Evolutionary conservation across 1,284 basidiomycete species (phyloP), one percentile per base, ranked within the genome.

Genomic region (Neolentinus lepideus): DNA sequence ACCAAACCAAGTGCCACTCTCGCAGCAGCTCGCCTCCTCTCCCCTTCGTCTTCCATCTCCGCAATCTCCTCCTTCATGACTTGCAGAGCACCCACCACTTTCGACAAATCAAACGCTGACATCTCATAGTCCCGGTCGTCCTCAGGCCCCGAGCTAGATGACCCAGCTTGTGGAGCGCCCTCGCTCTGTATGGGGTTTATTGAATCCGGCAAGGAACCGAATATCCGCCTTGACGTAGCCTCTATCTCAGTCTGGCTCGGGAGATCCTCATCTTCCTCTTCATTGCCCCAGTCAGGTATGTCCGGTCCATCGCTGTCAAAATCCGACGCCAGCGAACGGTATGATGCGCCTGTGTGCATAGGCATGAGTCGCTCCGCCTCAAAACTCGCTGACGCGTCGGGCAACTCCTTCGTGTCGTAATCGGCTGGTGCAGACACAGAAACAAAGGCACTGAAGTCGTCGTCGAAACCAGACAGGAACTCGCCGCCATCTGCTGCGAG

Each of bases 391-490:
- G 27, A 33, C 16, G 38, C 47, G 27, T 33, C 21, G 24, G 29
- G n/a, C 19, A 43, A 16, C 53, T 33, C 51, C 16, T 56, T 58
- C 10, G 57, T 51, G 47, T 64, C 63, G 29, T 64, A 58, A 48
- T 60, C 61, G 16, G 38, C 19, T 9, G 38, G 38, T 6, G 8
- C 38, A 43, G 81, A 77, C 19, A 79, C 84, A 21, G 83, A 81
- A 16, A 89, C 76, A 60, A 88, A 89, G 27, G 81, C 81, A 1
- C 83, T 77, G 65, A 91, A 91, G 66, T 91, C 86, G 62, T 91
- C 89, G 55, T 91, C 89, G 62, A 91, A 91, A 4, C 78, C 77
- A 59, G 66, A 63, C 3, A 26, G 57, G 57, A 21, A 61, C 58
- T 53, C 61, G 65, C 59, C 19, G 62, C 61, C 9, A 6, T 56